A percentile compares a stretch with the other conserved stretches of the same genome.
Evolutionary conservation across 1,284 basidiomycete species (phyloP).

Genomic region (Cutaneotrichosporon dermatis): DNA sequence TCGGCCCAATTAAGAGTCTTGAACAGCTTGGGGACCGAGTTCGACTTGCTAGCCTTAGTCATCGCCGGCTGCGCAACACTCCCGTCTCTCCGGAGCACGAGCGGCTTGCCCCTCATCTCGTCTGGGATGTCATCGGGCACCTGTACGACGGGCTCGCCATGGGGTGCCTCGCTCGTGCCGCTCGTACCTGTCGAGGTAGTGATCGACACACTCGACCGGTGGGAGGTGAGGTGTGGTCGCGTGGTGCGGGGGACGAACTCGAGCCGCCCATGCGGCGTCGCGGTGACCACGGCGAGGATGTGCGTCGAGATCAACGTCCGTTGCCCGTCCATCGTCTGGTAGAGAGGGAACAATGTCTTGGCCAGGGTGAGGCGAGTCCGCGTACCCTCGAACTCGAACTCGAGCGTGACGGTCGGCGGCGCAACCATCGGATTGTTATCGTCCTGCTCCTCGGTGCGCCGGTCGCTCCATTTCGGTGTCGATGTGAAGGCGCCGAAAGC

Average conservation of each 20-base stretch:
- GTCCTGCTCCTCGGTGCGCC: not conserved
- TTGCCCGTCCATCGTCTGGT: slow-evolving; percentile 2
- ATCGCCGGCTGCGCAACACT: not conserved
- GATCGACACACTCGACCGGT: not conserved
- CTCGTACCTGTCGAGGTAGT: not conserved
- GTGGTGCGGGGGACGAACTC: not conserved
- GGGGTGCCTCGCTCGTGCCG: not conserved
- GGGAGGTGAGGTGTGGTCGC: not conserved
- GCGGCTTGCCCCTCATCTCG: not conserved
- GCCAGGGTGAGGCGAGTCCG: slow-evolving; percentile 28
- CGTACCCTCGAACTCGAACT: slow-evolving; percentile 23
- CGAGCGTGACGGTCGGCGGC: slow-evolving; percentile 16
- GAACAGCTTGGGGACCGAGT: slow-evolving; percentile 18
- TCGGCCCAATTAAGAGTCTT: slow-evolving; percentile 40
- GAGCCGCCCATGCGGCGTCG: slow-evolving; percentile 17
- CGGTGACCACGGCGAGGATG: slow-evolving; percentile 32
- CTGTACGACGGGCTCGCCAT: not conserved
- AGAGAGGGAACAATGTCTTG: slow-evolving; percentile 31
- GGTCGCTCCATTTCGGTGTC: not conserved
- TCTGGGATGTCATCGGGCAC: not conserved
- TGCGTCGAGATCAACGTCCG: slow-evolving; percentile 15
- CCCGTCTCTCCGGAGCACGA: not conserved
- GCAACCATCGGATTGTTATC: not conserved
- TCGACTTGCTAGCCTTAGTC: not conserved
- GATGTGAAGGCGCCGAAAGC: not conserved